These are phyloP conservation scores for Somion occarium DNA, from an alignment of 1,284 basidiomycete species.

Conservation along the genomic window DNA sequence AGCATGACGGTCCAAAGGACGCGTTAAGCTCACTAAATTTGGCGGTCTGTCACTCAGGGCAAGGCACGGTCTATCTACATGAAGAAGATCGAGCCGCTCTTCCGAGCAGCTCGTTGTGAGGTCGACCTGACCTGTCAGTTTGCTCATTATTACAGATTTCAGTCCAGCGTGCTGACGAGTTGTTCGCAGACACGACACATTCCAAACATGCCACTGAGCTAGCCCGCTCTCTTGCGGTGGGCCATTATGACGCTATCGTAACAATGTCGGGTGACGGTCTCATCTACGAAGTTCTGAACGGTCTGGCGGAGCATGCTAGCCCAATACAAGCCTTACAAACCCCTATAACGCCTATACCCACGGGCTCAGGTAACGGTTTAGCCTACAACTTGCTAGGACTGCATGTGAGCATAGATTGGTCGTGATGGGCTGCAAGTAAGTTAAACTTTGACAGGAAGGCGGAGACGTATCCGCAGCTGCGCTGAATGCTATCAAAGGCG, in stretches of 20 bases:
- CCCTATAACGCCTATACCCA: conserved; percentile 84
- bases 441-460: conserved; percentile 51
- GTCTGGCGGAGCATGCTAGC: conserved; percentile 71
- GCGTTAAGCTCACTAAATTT: too few species aligned
- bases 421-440: conserved; percentile 2
- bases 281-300: conserved; percentile 91
- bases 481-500: conserved; percentile 87
- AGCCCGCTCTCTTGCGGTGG: conserved; percentile 53
- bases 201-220: conserved; percentile 72
- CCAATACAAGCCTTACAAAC: conserved; percentile 68
- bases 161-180: not conserved
- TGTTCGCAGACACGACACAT: conserved; percentile 63
- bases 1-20: conserved; percentile 25
- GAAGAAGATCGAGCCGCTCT: conserved; percentile 74
- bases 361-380: conserved; percentile 84
- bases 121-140: conserved; percentile 60
- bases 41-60: conserved; percentile 49
- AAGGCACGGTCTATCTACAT: conserved; percentile 61
- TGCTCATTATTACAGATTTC: conserved; percentile 5
- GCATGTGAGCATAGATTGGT: conserved; percentile 35
- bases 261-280: conserved; percentile 89
- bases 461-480: conserved; percentile 72
- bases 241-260: conserved; percentile 73
- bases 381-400: conserved; percentile 70
- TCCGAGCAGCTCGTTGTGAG: conserved; percentile 71